A percentile compares a stretch with the other conserved stretches of the same genome.
Conservation (phyloP, 192 early-diverging fungal genomes). For the Linnemannia hyalina region DNA sequence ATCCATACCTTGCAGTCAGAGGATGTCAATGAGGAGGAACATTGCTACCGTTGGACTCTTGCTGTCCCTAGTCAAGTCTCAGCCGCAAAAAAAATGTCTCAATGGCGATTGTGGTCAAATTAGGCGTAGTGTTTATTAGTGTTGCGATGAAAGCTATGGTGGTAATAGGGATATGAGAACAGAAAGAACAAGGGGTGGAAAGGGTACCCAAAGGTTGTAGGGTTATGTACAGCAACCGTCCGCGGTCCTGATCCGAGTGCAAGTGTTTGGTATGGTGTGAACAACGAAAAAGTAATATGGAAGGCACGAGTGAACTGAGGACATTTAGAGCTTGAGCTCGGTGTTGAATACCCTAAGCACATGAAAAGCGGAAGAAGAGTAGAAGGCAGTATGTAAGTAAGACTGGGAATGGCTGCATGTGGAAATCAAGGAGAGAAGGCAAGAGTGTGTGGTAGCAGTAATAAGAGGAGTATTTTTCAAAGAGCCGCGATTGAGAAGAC, state of each 20-base stretch:
- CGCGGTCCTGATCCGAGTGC: background rate
- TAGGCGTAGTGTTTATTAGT: background rate
- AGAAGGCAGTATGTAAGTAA: background rate
- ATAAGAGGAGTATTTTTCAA: too few relatives aligned
- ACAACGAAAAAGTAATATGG: background rate
- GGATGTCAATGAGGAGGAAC: too few relatives aligned
- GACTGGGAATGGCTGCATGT: background rate
- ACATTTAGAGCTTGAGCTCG: constrained; percentile 28
- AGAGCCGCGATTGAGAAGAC: background rate
- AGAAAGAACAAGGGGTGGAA: background rate
- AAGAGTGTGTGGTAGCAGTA: background rate
- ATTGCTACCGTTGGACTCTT: too few relatives aligned
- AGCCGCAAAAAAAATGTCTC: too few relatives aligned
- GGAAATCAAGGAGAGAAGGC: background rate
- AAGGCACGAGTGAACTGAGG: background rate
- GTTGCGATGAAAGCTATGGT: background rate
- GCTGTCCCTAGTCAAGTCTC: too few relatives aligned
- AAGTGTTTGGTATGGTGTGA: background rate
- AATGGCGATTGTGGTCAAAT: background rate
- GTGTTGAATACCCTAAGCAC: constrained; percentile 42
- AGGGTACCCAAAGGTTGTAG: background rate
- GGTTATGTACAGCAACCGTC: background rate
- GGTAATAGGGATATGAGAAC: background rate
- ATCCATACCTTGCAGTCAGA: too few relatives aligned
- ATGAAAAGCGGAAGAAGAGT: background rate